Percentiles rank a stretch among this genome's conserved stretches.
Evolutionary conservation across 2,329 filamentous ascomycete species (phyloP).

Genomic region (Kalaharituber pfeilii): DNA sequence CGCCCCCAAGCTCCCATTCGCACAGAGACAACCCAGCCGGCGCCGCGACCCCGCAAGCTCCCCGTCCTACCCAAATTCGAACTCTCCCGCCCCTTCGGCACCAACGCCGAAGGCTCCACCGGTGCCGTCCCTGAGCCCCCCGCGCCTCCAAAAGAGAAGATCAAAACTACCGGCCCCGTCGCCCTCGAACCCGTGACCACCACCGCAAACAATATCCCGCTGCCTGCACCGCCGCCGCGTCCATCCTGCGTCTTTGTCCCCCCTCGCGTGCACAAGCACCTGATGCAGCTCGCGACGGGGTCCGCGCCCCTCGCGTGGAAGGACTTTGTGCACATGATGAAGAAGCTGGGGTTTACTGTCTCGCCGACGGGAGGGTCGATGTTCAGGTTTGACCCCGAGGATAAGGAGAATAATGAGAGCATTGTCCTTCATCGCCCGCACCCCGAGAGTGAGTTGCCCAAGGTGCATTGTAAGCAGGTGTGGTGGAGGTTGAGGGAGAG

Average conservation of each 20-base stretch:
- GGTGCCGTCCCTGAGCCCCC: constrained; percentile 1
- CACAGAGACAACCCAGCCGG: background rate
- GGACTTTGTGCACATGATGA: constrained; percentile 11
- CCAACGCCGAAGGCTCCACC: constrained; percentile 1
- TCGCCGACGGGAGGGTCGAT: constrained; percentile 3
- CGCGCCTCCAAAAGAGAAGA: background rate
- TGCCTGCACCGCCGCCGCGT: background rate
- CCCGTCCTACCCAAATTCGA: background rate
- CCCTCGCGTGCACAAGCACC: constrained; percentile 1
- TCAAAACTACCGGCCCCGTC: background rate
- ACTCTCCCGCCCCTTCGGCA: background rate
- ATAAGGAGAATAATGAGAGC: constrained; percentile 3
- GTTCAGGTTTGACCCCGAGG: constrained; percentile 5
- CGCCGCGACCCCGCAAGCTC: background rate
- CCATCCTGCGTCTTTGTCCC: constrained; percentile 3
- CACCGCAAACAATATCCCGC: too few species aligned
- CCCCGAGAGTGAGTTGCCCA: constrained; percentile 1
- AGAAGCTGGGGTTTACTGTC: constrained; percentile 3
- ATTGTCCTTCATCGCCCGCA: constrained; percentile 8
- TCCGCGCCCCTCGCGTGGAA: constrained; percentile 6
- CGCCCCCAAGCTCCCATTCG: background rate
- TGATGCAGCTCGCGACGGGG: constrained; percentile 2
- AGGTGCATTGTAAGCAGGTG: constrained; percentile 2
- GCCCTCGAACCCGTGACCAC: background rate
- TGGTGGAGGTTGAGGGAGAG: constrained; percentile 6